A percentile compares a stretch with the other conserved stretches of the same genome.
phyloP scores from a whole-genome alignment of 306 rosid genomes.

The Fagus sylvatica region DNA sequence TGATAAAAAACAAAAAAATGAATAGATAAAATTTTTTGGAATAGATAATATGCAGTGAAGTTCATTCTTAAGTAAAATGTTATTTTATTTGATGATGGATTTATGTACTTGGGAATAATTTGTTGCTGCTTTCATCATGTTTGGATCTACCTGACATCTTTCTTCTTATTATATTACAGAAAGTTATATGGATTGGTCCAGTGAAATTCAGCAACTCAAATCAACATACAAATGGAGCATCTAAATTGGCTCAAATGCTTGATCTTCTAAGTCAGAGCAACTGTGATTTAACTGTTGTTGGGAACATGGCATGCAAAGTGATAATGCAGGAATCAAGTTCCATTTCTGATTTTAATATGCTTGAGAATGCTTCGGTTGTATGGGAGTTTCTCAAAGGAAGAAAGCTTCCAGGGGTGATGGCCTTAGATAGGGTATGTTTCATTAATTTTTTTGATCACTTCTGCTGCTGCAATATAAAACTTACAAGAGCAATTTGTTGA shows the following conservation, averaged over 20 bases:
- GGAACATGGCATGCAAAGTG: constrained; percentile 58
- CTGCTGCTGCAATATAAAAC: constrained; percentile 9
- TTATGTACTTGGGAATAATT: background rate
- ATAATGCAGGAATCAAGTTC: constrained; percentile 52
- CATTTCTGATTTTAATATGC: constrained; percentile 36
- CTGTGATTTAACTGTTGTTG: constrained; percentile 68
- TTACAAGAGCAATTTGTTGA: background rate
- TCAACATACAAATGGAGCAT: constrained; percentile 47
- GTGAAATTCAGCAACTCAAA: constrained; percentile 54
- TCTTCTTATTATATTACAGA: constrained; percentile 47
- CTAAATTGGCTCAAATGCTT: constrained; percentile 64
- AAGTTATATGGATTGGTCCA: constrained; percentile 82
- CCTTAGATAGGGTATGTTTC: constrained; percentile 70
- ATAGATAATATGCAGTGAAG: constrained; percentile 1
- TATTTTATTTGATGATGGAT: constrained; percentile 1
- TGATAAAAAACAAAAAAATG: background rate
- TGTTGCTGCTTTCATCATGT: background rate
- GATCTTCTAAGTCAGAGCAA: constrained; percentile 44
- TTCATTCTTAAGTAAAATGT: constrained; percentile 15
- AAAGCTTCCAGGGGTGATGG: constrained; percentile 80
- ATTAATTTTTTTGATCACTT: constrained; percentile 8
- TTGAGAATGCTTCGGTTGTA: constrained; percentile 76
- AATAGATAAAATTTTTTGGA: background rate
- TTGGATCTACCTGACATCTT: constrained; percentile 9
- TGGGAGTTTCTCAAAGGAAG: constrained; percentile 94